Percentiles rank a stretch among this genome's conserved stretches.
Evolutionary conservation across 257 asterid species (phyloP).

Genomic region (Gardenia jasminoides): DNA sequence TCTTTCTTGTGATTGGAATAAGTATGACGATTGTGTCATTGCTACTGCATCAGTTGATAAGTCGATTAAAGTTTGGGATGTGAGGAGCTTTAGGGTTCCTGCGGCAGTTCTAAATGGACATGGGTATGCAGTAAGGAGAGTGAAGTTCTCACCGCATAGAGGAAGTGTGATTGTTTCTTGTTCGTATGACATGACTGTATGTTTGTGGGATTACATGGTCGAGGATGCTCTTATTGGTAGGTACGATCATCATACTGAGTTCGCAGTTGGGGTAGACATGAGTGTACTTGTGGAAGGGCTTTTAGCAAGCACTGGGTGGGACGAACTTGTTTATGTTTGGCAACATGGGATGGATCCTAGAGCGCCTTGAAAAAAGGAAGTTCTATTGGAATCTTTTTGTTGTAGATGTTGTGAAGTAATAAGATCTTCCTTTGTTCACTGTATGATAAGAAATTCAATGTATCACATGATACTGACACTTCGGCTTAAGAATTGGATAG

Average conservation of each 20-base stretch:
- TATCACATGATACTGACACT: neutral
- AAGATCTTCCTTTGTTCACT: neutral
- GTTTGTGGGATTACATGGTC: slow-evolving; percentile 96
- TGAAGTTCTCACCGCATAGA: slow-evolving; percentile 91
- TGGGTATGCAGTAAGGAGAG: slow-evolving; percentile 89
- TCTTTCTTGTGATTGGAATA: slow-evolving; percentile 95
- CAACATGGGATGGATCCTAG: slow-evolving; percentile 97
- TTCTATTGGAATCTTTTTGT: slow-evolving; percentile 4
- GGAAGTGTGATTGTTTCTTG: slow-evolving; percentile 74
- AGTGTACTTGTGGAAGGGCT: slow-evolving; percentile 95
- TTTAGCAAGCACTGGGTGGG: slow-evolving; percentile 97
- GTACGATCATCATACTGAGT: slow-evolving; percentile 93
- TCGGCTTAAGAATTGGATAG: neutral
- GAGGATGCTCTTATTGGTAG: slow-evolving; percentile 87
- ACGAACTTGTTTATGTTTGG: slow-evolving; percentile 93
- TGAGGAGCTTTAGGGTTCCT: slow-evolving; percentile 82
- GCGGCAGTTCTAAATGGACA: slow-evolving; percentile 90
- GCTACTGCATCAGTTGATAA: slow-evolving; percentile 95
- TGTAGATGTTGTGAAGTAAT: slow-evolving; percentile 10
- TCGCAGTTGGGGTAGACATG: slow-evolving; percentile 93
- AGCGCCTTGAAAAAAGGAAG: slow-evolving; percentile 52
- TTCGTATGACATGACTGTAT: slow-evolving; percentile 89
- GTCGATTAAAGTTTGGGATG: slow-evolving; percentile 93
- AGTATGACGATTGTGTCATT: slow-evolving; percentile 84
- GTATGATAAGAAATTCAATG: neutral